Evolutionary conservation across 1,284 basidiomycete species (phyloP).

Genomic region (Trichosporon inkin): DNA sequence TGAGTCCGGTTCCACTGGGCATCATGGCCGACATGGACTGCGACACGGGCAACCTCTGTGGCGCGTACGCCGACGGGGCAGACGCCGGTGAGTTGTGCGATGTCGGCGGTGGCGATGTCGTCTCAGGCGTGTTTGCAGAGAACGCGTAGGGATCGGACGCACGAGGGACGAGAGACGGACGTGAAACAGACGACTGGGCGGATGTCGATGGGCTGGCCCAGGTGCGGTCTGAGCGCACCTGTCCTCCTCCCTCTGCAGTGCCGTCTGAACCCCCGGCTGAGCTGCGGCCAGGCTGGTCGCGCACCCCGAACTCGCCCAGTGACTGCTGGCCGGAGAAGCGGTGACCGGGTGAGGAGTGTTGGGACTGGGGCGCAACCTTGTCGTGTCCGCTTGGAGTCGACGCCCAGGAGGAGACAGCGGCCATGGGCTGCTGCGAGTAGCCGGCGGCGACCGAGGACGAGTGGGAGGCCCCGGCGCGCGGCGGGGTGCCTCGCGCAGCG

Average conservation of each 20-base stretch:
- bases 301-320: neutral
- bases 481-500: slow-evolving; percentile 26
- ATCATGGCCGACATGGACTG: slow-evolving; percentile 27
- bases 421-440: slow-evolving; percentile 1
- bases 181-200: slow-evolving; percentile 5
- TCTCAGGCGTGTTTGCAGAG: neutral
- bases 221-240: slow-evolving; percentile 5
- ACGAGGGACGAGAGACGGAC: slow-evolving; percentile 7
- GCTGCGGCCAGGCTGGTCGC: neutral
- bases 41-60: slow-evolving; percentile 23
- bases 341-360: neutral
- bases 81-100: neutral
- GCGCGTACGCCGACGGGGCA: neutral
- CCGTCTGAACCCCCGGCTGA: neutral
- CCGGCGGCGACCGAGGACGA: slow-evolving; percentile 2
- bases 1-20: neutral
- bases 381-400: slow-evolving; percentile 1
- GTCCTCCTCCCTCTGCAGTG: neutral
- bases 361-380: neutral
- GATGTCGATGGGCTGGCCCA: neutral
- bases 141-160: slow-evolving; percentile 6
- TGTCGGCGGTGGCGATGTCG: neutral
- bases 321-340: neutral
- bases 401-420: neutral
- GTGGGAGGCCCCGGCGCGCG: slow-evolving; percentile 18